Evolutionary conservation across 192 early-diverging fungal species (phyloP), one percentile per base, ranked within the genome.

Genomic region (Linnemannia elongata): DNA sequence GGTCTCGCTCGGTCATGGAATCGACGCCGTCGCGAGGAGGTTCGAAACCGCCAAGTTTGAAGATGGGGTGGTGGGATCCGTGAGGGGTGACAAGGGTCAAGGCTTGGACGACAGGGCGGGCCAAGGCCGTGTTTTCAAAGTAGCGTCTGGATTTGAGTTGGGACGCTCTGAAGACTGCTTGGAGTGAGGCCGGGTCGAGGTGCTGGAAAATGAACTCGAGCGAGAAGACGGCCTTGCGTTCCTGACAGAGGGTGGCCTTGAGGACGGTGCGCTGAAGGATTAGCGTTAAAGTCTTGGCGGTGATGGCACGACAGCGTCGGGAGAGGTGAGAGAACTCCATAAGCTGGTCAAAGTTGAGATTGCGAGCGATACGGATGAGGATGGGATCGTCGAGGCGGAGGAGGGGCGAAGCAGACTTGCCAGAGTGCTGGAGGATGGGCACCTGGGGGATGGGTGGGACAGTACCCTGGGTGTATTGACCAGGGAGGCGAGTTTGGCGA

Each of bases 141-240:
- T 87, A 87, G 5, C 85, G 85, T 41, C 85, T 55, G 4, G 85
- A 87, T 55, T 87, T 87, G 4, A 87, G 72, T 42, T 87, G 85
- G 7, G 85, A 70, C 8, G 85, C 85, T 69, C 85, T 81, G 36
- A 87, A 87, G 33, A 87, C 85, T n/a, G 76, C 85, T n/a, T 81
- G 79, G 13, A 87, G 41, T 24, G 85, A 87, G 63, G 79, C 79
- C 13, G 85, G 85, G 72, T 87, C 85, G 10, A 87, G 80, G 39
- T 87, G 85, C 52, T 87, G 85, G 57, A 87, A 87, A 72, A 87
- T 87, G 60, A 87, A 87, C 45, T 87, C 85, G 54, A 87, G 85
- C 12, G 85, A 87, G 41, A 87, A 87, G 69, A 87, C 79, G 22
- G 85, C 85, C 55, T 81, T 87, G 72, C 85, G 85, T 76, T 87